Percentiles rank a stretch among this genome's conserved stretches.
phyloP scores from a whole-genome alignment of 257 asterid species.

The Hygrophila difformis region DNA sequence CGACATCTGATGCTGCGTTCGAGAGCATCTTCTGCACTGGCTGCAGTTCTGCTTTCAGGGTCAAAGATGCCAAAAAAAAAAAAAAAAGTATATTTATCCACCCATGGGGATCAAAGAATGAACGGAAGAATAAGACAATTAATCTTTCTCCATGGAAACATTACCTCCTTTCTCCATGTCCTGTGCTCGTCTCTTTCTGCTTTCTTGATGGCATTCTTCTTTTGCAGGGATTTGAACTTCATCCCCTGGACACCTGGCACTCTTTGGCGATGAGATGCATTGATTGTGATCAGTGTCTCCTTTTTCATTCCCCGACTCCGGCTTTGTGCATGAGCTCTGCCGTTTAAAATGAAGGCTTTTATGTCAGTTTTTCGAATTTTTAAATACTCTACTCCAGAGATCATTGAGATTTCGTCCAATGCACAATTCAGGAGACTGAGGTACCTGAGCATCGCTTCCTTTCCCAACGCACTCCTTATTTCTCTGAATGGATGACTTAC shows the following conservation, averaged over 20 bases:
- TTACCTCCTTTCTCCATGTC: constrained; percentile 24
- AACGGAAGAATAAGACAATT: too few species aligned
- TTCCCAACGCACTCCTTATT: constrained; percentile 70
- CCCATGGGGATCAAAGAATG: too few species aligned
- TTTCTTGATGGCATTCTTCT: constrained; percentile 24
- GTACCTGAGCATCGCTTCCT: constrained; percentile 95
- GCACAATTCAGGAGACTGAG: too few species aligned
- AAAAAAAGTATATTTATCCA: constrained; percentile 6
- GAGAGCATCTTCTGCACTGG: constrained; percentile 12
- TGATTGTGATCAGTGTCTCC: constrained; percentile 23
- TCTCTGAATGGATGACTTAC: constrained; percentile 56
- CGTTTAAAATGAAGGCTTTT: constrained; percentile 8
- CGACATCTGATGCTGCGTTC: too few species aligned
- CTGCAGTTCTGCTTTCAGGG: constrained; percentile 27
- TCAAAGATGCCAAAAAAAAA: constrained; percentile 9
- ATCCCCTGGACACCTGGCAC: constrained; percentile 12
- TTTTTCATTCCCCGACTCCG: constrained; percentile 52
- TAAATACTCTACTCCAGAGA: too few species aligned
- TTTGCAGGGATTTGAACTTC: constrained; percentile 18
- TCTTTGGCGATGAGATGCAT: too few species aligned
- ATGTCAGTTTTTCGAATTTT: not conserved
- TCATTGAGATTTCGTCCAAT: too few species aligned
- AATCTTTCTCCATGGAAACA: too few species aligned
- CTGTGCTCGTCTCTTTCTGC: constrained; percentile 15
- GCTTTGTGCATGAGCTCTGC: constrained; percentile 93